phyloP scores from a whole-genome alignment of 75 land plant species.

The Sequoiadendron giganteum region DNA sequence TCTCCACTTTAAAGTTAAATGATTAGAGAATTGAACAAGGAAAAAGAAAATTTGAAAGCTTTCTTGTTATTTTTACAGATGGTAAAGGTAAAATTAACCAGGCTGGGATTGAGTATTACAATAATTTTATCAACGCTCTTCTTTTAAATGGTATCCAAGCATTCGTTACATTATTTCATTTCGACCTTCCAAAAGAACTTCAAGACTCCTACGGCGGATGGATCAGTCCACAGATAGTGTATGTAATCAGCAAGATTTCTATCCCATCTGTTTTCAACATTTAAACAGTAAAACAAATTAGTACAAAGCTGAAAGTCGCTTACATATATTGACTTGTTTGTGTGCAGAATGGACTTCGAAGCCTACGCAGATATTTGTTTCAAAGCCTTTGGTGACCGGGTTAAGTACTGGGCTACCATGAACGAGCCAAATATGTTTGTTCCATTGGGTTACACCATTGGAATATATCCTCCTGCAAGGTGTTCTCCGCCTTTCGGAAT shows the following conservation, averaged over 20 bases:
- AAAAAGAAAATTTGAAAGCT: too few relatives aligned
- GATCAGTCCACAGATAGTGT: slow-evolving; percentile 58
- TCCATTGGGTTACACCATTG: slow-evolving; percentile 16
- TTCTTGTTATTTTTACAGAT: slow-evolving; percentile 12
- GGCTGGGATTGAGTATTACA: slow-evolving; percentile 48
- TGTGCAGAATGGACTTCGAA: slow-evolving; percentile 22
- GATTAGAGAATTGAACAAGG: background rate
- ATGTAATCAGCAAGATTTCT: background rate
- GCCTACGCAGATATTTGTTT: slow-evolving; percentile 30
- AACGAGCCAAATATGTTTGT: slow-evolving; percentile 33
- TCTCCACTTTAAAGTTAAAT: background rate
- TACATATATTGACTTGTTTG: background rate
- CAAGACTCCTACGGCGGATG: slow-evolving; percentile 56
- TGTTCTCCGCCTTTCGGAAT: slow-evolving; percentile 19
- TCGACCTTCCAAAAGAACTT: slow-evolving; percentile 60
- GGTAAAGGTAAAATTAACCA: slow-evolving; percentile 49
- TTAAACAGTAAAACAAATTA: too few relatives aligned
- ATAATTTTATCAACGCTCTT: slow-evolving; percentile 37
- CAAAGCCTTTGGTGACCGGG: slow-evolving; percentile 22
- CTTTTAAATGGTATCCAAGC: slow-evolving; percentile 35
- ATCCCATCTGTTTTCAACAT: background rate
- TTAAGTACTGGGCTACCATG: slow-evolving; percentile 39
- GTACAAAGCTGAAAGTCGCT: background rate
- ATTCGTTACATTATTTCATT: slow-evolving; percentile 53
- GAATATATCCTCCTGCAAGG: slow-evolving; percentile 26